Evolutionary conservation across 2,329 filamentous ascomycete species (phyloP).

Genomic region (Shiraia bambusicola): DNA sequence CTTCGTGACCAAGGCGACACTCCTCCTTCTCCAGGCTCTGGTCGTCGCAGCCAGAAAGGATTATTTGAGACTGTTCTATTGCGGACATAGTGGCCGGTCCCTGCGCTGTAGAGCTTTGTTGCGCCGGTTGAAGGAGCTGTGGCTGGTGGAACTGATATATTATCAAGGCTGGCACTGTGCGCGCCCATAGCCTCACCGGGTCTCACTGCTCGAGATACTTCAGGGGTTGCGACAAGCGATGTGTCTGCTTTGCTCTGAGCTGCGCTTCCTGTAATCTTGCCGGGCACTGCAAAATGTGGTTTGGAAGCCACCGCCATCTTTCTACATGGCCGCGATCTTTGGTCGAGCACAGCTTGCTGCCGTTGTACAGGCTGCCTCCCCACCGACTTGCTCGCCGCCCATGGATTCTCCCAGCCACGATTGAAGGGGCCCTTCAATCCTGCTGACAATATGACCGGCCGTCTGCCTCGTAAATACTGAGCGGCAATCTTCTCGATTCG

Average conservation of each 20-base stretch:
- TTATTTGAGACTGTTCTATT: slow-evolving; percentile 16
- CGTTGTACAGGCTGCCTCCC: neutral
- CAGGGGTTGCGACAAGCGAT: slow-evolving; percentile 16
- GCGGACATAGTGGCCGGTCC: slow-evolving; percentile 12
- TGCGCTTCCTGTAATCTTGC: neutral
- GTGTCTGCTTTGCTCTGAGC: neutral
- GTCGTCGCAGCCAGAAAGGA: slow-evolving; percentile 28
- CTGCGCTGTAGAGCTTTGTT: slow-evolving; percentile 22
- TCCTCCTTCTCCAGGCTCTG: slow-evolving; percentile 7
- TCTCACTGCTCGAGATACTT: slow-evolving; percentile 18
- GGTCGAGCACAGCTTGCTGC: neutral
- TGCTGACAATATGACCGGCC: slow-evolving; percentile 62
- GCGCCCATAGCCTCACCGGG: slow-evolving; percentile 3
- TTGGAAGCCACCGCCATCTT: neutral
- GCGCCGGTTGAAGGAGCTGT: slow-evolving; percentile 16
- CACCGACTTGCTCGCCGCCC: slow-evolving; percentile 16
- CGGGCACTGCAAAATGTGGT: neutral
- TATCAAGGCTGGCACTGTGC: slow-evolving; percentile 12
- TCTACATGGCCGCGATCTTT: neutral
- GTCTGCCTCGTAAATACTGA: slow-evolving; percentile 59
- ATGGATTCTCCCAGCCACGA: slow-evolving; percentile 41
- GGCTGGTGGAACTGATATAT: slow-evolving; percentile 15
- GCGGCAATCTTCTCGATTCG: slow-evolving; percentile 62
- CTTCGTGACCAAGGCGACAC: slow-evolving; percentile 9
- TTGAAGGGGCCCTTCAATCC: slow-evolving; percentile 63